Evolutionary conservation across 345 rosid genomes (phyloP).

Genomic region (Sonneratia alba): DNA sequence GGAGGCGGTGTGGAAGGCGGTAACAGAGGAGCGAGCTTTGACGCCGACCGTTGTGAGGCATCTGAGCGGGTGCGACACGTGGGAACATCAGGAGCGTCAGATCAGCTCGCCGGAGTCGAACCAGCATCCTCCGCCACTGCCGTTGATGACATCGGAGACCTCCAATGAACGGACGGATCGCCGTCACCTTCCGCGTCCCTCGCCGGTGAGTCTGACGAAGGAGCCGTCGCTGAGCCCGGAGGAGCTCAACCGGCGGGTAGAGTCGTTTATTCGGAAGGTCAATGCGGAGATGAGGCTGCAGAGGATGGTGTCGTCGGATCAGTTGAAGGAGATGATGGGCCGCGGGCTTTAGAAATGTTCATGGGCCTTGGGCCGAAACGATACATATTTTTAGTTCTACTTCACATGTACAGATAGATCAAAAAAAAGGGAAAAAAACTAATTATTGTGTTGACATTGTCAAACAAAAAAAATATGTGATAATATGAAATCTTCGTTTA

Average conservation of each 20-base stretch:
- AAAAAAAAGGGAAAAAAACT: too few relatives aligned
- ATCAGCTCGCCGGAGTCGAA: background rate
- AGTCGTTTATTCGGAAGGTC: conserved; percentile 59
- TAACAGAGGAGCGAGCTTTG: conserved; percentile 33
- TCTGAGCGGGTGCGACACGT: conserved; percentile 41
- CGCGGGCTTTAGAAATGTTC: background rate
- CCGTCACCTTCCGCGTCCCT: conserved; percentile 1
- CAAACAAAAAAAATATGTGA: too few relatives aligned
- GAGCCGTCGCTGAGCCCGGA: conserved; percentile 64
- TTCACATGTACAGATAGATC: too few relatives aligned
- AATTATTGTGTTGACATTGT: too few relatives aligned
- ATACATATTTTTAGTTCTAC: too few relatives aligned
- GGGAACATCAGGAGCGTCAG: conserved; percentile 14
- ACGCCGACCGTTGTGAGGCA: conserved; percentile 37
- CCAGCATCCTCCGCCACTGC: background rate
- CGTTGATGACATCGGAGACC: conserved; percentile 40
- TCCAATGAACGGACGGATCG: conserved; percentile 42
- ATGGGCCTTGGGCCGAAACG: background rate
- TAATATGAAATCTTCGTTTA: too few relatives aligned
- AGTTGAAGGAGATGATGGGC: conserved; percentile 33
- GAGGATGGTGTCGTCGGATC: conserved; percentile 49
- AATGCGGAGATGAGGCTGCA: conserved; percentile 75
- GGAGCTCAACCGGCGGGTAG: conserved; percentile 64
- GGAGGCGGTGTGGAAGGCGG: conserved; percentile 64
- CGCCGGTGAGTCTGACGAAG: conserved; percentile 30